Evolutionary conservation across 2,329 filamentous ascomycete species (phyloP), one percentile per base, ranked within the genome.

Genomic region (Stagonosporopsis chrysanthemi): DNA sequence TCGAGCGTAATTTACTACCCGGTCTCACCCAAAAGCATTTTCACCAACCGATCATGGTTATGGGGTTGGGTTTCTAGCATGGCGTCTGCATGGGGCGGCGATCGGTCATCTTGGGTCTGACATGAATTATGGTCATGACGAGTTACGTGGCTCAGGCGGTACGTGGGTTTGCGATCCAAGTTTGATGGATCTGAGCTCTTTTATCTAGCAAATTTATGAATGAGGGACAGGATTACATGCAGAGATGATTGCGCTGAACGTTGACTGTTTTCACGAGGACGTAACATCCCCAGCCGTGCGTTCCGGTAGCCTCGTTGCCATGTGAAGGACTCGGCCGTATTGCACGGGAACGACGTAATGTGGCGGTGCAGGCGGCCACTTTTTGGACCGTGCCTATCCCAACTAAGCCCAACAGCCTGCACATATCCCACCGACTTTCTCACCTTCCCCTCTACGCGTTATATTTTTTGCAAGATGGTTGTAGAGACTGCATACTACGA

Each of bases 401-500:
- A 42, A 48, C 36, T 39, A 29, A 56, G 42, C 38, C 35, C 43
- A 52, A 47, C 48, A 24, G 36, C 36, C 29, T 50, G 58, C 57
- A 49, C 41, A 45, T 73, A 24, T 39, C 39, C 54, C 54, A 52
- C 53, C 54, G 54, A 60, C 58, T 55, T 53, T 54, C 60, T 53
- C 41, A 49, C 43, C 48, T 41, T 29, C 43, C 51, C 43, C 45
- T 42, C 52, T 47, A 9, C 53, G 43, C 56, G 36, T 45, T 26
- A 26, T 49, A 40, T 4, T 40, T 48, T 14, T 24, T 29, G 33
- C 19, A 57, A 52, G 9, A 96, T 96, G 92, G 92, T 95, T 69
- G 90, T 90, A 70, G 92, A 96, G 78, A 96, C 91, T 56, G 81
- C 86, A 68, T 96, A 96, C 80, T 96, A 96, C 79, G 92, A 97